A percentile compares a stretch with the other conserved stretches of the same genome.
Evolutionary conservation across 1,284 basidiomycete genomes (phyloP).

Genomic region (Ustilago shanxiensis): DNA sequence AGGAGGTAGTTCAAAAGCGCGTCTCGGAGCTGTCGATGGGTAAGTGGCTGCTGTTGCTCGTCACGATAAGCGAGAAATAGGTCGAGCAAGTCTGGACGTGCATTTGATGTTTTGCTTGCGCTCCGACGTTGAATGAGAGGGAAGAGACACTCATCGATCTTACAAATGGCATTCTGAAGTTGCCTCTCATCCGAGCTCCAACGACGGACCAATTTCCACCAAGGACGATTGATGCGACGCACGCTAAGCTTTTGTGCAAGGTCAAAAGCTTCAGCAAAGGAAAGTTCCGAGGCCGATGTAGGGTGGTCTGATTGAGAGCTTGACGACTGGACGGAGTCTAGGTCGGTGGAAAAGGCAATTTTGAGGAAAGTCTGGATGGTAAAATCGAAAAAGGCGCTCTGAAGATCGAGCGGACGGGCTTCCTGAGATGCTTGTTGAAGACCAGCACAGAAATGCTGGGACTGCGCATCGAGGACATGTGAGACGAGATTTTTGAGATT

Average conservation of each 20-base stretch:
- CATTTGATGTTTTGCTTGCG: background rate
- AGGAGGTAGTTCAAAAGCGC: conserved; percentile 47
- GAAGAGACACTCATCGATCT: background rate
- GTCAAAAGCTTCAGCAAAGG: conserved; percentile 27
- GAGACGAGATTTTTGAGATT: conserved; percentile 23
- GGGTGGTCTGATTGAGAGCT: background rate
- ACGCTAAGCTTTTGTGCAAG: conserved; percentile 23
- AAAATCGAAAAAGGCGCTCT: conserved; percentile 29
- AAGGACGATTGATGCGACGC: conserved; percentile 19
- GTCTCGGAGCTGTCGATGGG: conserved; percentile 43
- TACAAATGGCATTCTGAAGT: conserved; percentile 1
- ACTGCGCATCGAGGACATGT: conserved; percentile 12
- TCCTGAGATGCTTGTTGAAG: conserved; percentile 7
- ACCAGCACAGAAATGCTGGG: conserved; percentile 1
- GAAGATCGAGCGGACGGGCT: conserved; percentile 14
- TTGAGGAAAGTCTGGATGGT: conserved; percentile 29
- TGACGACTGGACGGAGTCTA: conserved; percentile 6
- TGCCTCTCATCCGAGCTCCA: conserved; percentile 12
- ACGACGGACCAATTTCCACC: conserved; percentile 24
- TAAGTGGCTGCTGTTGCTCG: conserved; percentile 23
- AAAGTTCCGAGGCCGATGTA: background rate
- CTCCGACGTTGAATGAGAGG: background rate
- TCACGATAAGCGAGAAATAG: conserved; percentile 42
- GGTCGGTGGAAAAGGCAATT: conserved; percentile 29
- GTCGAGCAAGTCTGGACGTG: conserved; percentile 35